Conservation (phyloP, 2,329 filamentous ascomycete genomes). For the Remersonia thermophila region DNA sequence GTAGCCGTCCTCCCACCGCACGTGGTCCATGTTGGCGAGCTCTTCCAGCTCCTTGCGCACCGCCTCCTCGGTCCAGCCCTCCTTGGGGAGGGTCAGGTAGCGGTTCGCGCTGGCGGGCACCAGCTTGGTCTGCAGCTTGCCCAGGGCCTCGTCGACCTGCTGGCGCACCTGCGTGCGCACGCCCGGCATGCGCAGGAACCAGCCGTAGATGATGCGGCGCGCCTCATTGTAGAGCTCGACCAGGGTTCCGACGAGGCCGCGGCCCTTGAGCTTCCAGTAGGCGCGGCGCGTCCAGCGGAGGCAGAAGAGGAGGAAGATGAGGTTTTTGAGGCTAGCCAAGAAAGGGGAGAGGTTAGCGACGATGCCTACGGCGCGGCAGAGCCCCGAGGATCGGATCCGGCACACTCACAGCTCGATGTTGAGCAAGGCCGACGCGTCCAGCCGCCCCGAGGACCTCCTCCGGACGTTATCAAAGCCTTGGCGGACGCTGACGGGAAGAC, state of each 20-base stretch:
- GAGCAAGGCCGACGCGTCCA: constrained; percentile 44
- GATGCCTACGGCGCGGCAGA: not conserved
- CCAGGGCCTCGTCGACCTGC: constrained; percentile 67
- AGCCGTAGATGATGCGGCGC: constrained; percentile 65
- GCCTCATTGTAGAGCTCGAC: constrained; percentile 60
- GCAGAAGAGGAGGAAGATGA: constrained; percentile 81
- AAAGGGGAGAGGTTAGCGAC: too few species aligned
- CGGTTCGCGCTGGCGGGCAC: constrained; percentile 61
- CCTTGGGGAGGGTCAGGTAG: constrained; percentile 65
- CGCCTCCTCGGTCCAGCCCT: constrained; percentile 70
- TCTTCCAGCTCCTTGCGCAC: constrained; percentile 68
- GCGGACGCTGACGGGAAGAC: constrained; percentile 58
- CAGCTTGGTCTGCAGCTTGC: constrained; percentile 73
- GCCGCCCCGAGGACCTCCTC: constrained; percentile 39
- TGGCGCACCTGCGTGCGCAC: constrained; percentile 76
- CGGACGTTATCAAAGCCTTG: constrained; percentile 48
- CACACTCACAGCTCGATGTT: constrained; percentile 65
- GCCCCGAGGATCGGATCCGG: constrained; percentile 1
- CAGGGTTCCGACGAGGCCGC: constrained; percentile 70
- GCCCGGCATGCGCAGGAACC: constrained; percentile 76
- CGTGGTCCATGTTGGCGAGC: constrained; percentile 80
- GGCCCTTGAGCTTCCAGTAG: constrained; percentile 77
- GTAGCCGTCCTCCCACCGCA: constrained; percentile 88
- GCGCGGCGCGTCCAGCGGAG: constrained; percentile 69
- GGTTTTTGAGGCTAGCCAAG: constrained; percentile 57